Evolutionary conservation across 2,329 filamentous ascomycete species (phyloP).

Genomic region (Microcyclospora tardicrescens): DNA sequence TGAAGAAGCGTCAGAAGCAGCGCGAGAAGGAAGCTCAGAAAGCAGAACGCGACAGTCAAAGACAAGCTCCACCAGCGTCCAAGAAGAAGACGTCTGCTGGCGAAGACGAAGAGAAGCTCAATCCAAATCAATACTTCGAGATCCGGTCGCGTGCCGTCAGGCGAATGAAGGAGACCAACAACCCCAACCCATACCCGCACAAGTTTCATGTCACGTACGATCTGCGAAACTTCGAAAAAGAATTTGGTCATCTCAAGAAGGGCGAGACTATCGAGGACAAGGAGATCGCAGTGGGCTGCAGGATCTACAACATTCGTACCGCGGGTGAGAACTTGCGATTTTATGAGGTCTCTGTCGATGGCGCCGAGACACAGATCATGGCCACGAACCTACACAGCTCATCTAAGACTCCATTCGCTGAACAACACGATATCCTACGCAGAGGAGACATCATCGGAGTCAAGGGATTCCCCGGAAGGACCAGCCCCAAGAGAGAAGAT

Average conservation of each 20-base stretch:
- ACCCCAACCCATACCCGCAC: conserved; percentile 84
- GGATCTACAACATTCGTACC: conserved; percentile 79
- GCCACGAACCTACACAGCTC: conserved; percentile 71
- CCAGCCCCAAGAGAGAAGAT: conserved; percentile 69
- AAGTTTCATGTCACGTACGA: conserved; percentile 81
- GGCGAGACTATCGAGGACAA: conserved; percentile 70
- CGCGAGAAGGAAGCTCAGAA: conserved; percentile 80
- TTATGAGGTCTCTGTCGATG: conserved; percentile 71
- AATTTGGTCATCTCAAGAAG: conserved; percentile 72
- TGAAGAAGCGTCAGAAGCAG: conserved; percentile 94
- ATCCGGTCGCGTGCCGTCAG: conserved; percentile 76
- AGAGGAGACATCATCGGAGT: conserved; percentile 89
- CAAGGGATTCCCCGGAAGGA: conserved; percentile 70
- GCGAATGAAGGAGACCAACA: conserved; percentile 58
- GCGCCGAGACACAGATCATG: conserved; percentile 76
- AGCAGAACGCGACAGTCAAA: conserved; percentile 65
- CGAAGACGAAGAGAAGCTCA: conserved; percentile 60
- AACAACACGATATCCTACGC: conserved; percentile 79
- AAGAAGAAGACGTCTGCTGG: conserved; percentile 47
- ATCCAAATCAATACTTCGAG: conserved; percentile 87
- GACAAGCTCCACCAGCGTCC: conserved; percentile 43
- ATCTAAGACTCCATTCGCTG: conserved; percentile 59
- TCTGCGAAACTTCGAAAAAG: conserved; percentile 62
- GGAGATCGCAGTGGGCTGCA: conserved; percentile 63
- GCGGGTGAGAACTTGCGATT: conserved; percentile 79